Base-by-base conservation (phyloP, 352 stramenopile species). In the Globisporangium abappressorium region DNA sequence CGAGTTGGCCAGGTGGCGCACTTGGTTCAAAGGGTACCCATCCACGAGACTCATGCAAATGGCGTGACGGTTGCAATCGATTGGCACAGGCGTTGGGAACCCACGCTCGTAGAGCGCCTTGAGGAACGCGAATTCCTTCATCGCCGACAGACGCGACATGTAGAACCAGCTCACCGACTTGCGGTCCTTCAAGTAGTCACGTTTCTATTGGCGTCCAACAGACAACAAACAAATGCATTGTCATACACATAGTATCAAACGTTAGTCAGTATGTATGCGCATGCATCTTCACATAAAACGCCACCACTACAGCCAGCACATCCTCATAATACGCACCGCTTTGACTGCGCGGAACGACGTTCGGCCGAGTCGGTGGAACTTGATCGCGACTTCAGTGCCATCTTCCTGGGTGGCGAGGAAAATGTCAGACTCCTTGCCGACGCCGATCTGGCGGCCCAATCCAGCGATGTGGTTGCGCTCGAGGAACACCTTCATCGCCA, bases 111-210 rank as follows among this genome's bases (percentile, higher is more conserved):
- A 93, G 54, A 99, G 80, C 18, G 96, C 89, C 74, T 98, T 98
- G 82, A 99, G 97, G 82, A 99, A 99, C 6, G 97, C 94, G 69
- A 91, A 99, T 77, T 99, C 98, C 78, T 99, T 99, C 68, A 99
- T 87, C 3, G 98, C 97, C 55, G 97, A 98, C 18, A 99, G 90
- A n/a, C 97, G 92, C 38, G 93, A 99, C 78, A 99, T 96, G 87
- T 99, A 99, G 64, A 99, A 93, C 98, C 98, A 99, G 24, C 86
- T 97, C 64, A 85, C 89, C n/a, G 87, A 92, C 78, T 97, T 97
- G 88, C 97, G 77, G 80, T 98, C 80, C 75, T 97, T 82, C 55
- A 99, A 87, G 78, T 99, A 99, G 76, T 99, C 98, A 67, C 98
- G 95, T 85, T 99, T 99, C 73, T 98, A 64, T 33, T 33, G 30